These are phyloP conservation scores for Cordyceps javanica DNA, from an alignment of 2,329 filamentous ascomycete genomes.

Conservation along the genomic window DNA sequence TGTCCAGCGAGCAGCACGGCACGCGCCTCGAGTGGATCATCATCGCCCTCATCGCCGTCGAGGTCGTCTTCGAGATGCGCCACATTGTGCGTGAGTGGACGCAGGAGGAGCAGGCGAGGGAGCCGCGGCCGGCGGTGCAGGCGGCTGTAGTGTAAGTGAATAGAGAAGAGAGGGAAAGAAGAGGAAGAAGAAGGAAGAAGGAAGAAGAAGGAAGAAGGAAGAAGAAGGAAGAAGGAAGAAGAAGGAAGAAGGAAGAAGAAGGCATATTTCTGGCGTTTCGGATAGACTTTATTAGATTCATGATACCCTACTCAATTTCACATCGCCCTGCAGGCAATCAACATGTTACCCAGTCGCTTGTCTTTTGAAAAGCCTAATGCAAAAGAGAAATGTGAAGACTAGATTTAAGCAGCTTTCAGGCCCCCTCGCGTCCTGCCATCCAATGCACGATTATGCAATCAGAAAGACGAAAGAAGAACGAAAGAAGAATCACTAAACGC, in stretches of 20 bases:
- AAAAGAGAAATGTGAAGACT: neutral
- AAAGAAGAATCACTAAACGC: neutral
- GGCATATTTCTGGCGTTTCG: slow-evolving; percentile 1
- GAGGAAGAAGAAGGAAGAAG: too few relatives aligned
- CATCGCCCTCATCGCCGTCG: slow-evolving; percentile 85
- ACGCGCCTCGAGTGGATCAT: slow-evolving; percentile 91
- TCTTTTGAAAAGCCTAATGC: too few relatives aligned
- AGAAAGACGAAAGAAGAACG: too few relatives aligned
- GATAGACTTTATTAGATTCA: neutral
- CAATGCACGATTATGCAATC: neutral
- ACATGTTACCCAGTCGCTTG: neutral
- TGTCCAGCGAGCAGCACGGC: slow-evolving; percentile 84
- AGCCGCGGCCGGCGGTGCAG: neutral
- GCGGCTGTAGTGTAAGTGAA: neutral
- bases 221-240: too few relatives aligned
- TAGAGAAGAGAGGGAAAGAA: neutral
- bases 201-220: too few relatives aligned
- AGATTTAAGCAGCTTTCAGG: neutral
- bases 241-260: too few relatives aligned
- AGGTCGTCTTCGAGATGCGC: slow-evolving; percentile 81
- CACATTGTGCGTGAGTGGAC: slow-evolving; percentile 60
- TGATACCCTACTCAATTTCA: slow-evolving; percentile 13
- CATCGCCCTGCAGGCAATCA: neutral
- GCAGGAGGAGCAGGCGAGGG: slow-evolving; percentile 31
- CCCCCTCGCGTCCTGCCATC: neutral